phyloP scores from a whole-genome alignment of 306 rosid genomes.

The Prinsepia uniflora region DNA sequence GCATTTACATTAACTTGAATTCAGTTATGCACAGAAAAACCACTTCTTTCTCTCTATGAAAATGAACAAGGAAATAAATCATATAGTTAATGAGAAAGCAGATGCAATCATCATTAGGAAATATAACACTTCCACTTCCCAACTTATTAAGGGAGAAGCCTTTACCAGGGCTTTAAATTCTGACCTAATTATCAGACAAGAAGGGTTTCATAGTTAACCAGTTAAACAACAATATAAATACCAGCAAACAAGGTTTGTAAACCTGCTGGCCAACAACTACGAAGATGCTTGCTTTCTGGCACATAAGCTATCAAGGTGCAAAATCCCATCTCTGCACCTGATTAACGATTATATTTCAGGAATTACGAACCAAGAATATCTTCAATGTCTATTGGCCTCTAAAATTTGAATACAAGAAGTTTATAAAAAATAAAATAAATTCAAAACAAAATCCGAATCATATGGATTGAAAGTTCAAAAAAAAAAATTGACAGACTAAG shows the following conservation, averaged over 20 bases:
- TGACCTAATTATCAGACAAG: background rate
- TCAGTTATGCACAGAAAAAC: background rate
- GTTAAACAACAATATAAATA: background rate
- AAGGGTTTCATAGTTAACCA: background rate
- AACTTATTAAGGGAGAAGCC: background rate
- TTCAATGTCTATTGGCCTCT: background rate
- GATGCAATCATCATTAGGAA: background rate
- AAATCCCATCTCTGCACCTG: background rate
- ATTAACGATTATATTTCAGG: background rate
- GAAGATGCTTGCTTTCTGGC: background rate
- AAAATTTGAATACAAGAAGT: background rate
- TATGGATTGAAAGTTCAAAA: background rate
- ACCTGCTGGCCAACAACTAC: background rate
- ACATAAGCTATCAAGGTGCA: background rate
- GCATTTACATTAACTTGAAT: background rate
- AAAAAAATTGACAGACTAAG: background rate
- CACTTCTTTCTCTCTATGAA: background rate
- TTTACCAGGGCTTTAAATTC: background rate
- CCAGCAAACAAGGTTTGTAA: background rate
- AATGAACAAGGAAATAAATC: background rate
- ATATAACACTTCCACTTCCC: background rate
- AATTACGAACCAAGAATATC: background rate
- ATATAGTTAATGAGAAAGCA: background rate
- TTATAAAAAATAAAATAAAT: background rate
- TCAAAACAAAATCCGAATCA: background rate